phyloP scores from a whole-genome alignment of 306 rosid species.

The Datisca glomerata region DNA sequence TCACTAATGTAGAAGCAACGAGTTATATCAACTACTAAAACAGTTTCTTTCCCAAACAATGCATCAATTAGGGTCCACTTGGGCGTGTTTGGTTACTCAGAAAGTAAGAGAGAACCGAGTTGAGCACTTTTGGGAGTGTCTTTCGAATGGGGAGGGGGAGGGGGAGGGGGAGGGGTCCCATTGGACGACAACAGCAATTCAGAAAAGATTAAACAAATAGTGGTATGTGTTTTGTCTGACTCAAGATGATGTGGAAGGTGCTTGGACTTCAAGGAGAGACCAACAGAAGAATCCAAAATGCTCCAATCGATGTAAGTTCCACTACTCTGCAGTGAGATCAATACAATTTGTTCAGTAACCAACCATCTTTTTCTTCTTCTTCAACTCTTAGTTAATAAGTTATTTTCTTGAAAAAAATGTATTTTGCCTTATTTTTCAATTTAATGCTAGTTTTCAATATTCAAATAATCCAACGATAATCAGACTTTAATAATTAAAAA shows the following conservation, averaged over 20 bases:
- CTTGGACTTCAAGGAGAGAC: constrained; percentile 5
- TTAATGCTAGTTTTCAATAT: too few relatives aligned
- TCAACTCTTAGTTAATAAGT: too few relatives aligned
- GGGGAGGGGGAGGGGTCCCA: constrained; percentile 21
- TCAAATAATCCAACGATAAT: too few relatives aligned
- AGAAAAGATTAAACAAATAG: constrained; percentile 13
- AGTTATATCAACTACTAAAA: constrained; percentile 17
- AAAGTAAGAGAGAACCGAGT: constrained; percentile 7
- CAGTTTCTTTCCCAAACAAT: constrained; percentile 8
- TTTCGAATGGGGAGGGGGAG: too few relatives aligned
- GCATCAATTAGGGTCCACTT: not conserved
- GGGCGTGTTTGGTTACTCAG: constrained; percentile 12
- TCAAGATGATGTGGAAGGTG: constrained; percentile 28
- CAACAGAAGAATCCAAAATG: too few relatives aligned
- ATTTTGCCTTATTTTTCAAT: too few relatives aligned
- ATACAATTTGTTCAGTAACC: too few relatives aligned
- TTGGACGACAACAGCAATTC: constrained; percentile 31
- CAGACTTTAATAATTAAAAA: too few relatives aligned
- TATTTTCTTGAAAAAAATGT: too few relatives aligned
- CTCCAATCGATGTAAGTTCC: too few relatives aligned
- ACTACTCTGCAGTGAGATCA: too few relatives aligned
- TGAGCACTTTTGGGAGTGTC: constrained; percentile 24
- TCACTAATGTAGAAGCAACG: constrained; percentile 20
- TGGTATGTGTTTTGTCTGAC: constrained; percentile 38
- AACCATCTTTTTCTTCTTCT: too few relatives aligned